Conservation (phyloP, 108 stramenopile species). For the Pinguiococcus pyrenoidosus region DNA sequence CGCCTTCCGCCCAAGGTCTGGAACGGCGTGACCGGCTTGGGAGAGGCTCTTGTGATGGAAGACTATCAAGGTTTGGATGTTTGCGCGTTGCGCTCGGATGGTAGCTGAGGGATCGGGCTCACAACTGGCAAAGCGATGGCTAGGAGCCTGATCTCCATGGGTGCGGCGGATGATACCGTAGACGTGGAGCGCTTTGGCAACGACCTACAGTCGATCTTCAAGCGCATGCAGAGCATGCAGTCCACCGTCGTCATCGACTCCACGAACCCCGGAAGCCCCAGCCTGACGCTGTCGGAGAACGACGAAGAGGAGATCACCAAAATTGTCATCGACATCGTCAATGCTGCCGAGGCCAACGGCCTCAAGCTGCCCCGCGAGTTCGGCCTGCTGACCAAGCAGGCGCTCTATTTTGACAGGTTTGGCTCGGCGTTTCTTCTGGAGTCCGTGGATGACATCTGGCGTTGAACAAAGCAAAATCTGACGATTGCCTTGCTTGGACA, state of each 20-base stretch:
- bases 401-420: slow-evolving; percentile 90
- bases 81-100: too few species aligned
- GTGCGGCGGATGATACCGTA: slow-evolving; percentile 56
- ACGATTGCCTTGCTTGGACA: too few species aligned
- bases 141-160: slow-evolving; percentile 11
- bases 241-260: slow-evolving; percentile 1
- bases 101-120: too few species aligned
- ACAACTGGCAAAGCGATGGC: slow-evolving; percentile 15
- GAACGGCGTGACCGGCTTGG: slow-evolving; percentile 64
- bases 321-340: slow-evolving; percentile 67
- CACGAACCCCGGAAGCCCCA: background rate
- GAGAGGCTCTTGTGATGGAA: slow-evolving; percentile 48
- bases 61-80: too few species aligned
- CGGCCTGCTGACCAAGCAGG: slow-evolving; percentile 88
- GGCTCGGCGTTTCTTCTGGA: too few species aligned
- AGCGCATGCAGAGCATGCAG: slow-evolving; percentile 45
- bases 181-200: slow-evolving; percentile 61
- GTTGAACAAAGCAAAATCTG: too few species aligned
- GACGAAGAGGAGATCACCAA: slow-evolving; percentile 75
- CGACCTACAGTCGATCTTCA: slow-evolving; percentile 70
- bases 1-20: slow-evolving; percentile 68
- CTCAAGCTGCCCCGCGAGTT: slow-evolving; percentile 86
- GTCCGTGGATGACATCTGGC: too few species aligned
- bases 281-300: background rate
- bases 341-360: slow-evolving; percentile 76